A percentile compares a stretch with the other conserved stretches of the same genome.
Evolutionary conservation across 495 filamentous ascomycete genomes (phyloP).

Genomic region (Hyaloscypha hepaticicola): DNA sequence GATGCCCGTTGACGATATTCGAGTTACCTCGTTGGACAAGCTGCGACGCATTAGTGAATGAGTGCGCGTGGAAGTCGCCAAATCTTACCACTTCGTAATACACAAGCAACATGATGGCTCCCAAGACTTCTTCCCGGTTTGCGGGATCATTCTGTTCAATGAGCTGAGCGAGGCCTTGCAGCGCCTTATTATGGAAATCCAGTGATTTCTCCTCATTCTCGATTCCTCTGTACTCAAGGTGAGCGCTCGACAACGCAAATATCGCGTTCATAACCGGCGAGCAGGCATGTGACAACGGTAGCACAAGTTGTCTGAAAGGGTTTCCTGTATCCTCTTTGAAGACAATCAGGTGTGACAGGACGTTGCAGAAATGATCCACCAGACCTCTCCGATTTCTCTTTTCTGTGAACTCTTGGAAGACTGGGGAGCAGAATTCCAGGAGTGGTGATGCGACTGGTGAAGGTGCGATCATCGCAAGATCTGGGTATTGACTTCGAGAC

Average conservation of each 20-base stretch:
- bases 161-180: slow-evolving; percentile 55
- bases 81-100: slow-evolving; percentile 61
- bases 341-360: slow-evolving; percentile 60
- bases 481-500: slow-evolving; percentile 29
- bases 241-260: slow-evolving; percentile 57
- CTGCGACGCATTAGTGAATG: slow-evolving; percentile 33
- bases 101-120: slow-evolving; percentile 60
- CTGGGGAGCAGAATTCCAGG: slow-evolving; percentile 50
- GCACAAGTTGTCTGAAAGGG: slow-evolving; percentile 59
- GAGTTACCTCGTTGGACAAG: slow-evolving; percentile 58
- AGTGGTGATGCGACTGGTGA: slow-evolving; percentile 46
- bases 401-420: slow-evolving; percentile 55
- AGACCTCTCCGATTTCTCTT: slow-evolving; percentile 53
- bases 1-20: slow-evolving; percentile 57
- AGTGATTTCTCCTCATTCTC: slow-evolving; percentile 55
- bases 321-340: slow-evolving; percentile 63
- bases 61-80: not conserved
- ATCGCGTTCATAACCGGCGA: slow-evolving; percentile 57
- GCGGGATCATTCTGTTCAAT: slow-evolving; percentile 52
- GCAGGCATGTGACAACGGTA: slow-evolving; percentile 54
- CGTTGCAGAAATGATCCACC: slow-evolving; percentile 63
- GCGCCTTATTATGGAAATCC: slow-evolving; percentile 57
- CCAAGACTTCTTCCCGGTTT: slow-evolving; percentile 56
- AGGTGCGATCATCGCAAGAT: slow-evolving; percentile 46
- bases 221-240: slow-evolving; percentile 57